Evolutionary conservation across 306 rosid genomes (phyloP).

Genomic region (Cotoneaster glaucophyllus): DNA sequence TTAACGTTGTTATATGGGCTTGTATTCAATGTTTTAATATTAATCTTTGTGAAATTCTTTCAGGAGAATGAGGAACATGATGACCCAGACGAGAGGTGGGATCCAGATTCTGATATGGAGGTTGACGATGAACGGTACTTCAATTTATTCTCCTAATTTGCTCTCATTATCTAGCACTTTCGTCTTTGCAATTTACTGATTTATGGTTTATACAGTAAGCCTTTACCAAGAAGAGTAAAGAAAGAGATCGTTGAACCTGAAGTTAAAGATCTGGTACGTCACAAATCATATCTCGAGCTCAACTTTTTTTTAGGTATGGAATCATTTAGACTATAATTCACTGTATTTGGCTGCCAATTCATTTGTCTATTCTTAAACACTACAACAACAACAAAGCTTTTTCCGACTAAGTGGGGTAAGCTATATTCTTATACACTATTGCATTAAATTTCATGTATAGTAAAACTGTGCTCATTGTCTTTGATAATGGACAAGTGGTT

Average conservation of each 20-base stretch:
- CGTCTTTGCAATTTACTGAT: slow-evolving; percentile 15
- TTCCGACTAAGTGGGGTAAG: too few relatives aligned
- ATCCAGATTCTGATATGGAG: too few relatives aligned
- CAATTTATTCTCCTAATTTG: not conserved
- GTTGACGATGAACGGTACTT: too few relatives aligned
- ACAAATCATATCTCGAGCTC: not conserved
- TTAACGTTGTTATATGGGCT: slow-evolving; percentile 62
- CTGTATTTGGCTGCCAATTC: not conserved
- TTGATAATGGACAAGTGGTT: not conserved
- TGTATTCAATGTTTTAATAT: slow-evolving; percentile 46
- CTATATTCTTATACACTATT: not conserved
- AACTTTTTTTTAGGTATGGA: not conserved
- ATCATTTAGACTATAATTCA: not conserved
- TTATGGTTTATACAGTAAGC: slow-evolving; percentile 34
- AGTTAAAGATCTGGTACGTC: slow-evolving; percentile 54
- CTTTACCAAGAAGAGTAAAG: slow-evolving; percentile 51
- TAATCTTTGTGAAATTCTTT: not conserved
- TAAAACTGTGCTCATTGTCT: not conserved
- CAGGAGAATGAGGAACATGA: not conserved
- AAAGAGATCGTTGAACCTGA: slow-evolving; percentile 58
- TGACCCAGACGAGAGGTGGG: too few relatives aligned
- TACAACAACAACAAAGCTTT: too few relatives aligned
- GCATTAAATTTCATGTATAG: not conserved
- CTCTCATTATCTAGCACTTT: slow-evolving; percentile 6
- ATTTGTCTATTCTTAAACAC: not conserved